Conservation (phyloP, 2,329 filamentous ascomycete genomes). For the Ilyonectria destructans region DNA sequence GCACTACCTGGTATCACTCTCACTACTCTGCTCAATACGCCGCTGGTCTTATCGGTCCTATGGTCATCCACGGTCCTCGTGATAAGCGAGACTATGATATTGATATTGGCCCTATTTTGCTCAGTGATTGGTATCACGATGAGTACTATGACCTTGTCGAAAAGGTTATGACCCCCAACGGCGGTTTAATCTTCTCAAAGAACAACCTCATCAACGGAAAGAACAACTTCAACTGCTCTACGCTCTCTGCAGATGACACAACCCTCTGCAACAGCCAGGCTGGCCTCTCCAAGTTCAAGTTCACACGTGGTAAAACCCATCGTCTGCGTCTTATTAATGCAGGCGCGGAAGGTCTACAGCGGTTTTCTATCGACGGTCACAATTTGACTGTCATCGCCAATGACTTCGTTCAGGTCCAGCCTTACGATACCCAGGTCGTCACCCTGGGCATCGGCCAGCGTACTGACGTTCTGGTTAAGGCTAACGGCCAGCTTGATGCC, state of each 20-base stretch:
- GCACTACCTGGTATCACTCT: constrained; percentile 73
- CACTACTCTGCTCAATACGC: constrained; percentile 74
- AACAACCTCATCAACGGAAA: constrained; percentile 77
- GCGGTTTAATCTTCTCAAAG: constrained; percentile 60
- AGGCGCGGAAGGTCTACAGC: constrained; percentile 65
- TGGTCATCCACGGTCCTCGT: constrained; percentile 71
- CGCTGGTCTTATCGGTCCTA: constrained; percentile 73
- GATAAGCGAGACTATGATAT: constrained; percentile 70
- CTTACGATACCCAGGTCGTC: constrained; percentile 75
- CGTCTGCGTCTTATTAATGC: constrained; percentile 74
- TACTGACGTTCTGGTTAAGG: constrained; percentile 65
- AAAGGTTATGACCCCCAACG: constrained; percentile 60
- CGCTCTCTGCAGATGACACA: constrained; percentile 54
- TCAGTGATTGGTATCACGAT: constrained; percentile 75
- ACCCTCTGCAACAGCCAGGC: constrained; percentile 64
- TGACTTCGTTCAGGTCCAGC: constrained; percentile 75
- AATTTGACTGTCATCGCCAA: constrained; percentile 75
- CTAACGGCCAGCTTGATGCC: constrained; percentile 61
- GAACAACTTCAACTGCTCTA: constrained; percentile 69
- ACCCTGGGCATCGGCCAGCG: constrained; percentile 73
- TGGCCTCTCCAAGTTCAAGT: constrained; percentile 68
- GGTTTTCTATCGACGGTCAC: constrained; percentile 74
- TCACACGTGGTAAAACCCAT: constrained; percentile 69
- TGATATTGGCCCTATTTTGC: constrained; percentile 72
- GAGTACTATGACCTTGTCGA: constrained; percentile 66